Evolutionary conservation across 331 rosid species (phyloP), one percentile per base, ranked within the genome.

Genomic region (Phaseolus coccineus): DNA sequence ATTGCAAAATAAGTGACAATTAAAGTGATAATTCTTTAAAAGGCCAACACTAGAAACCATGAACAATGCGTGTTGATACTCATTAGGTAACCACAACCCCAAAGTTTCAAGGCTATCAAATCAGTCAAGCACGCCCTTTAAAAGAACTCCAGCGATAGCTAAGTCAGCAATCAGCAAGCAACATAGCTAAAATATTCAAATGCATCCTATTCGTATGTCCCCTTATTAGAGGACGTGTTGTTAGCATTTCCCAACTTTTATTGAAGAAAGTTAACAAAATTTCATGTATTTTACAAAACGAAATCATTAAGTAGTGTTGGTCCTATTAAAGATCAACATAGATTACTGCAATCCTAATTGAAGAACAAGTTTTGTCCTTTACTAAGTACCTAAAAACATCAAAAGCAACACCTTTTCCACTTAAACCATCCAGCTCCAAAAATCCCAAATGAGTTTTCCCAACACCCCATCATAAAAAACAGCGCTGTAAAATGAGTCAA

Each of bases 401-500:
- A 47, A 83, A 64, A 47, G 39, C n/a, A 31, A 71, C 48, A 31
- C 27, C 24, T 27, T 63, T 72, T 51, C 39, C 56, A 51, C 15
- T 47, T 0, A 79, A 33, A 71, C 11, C 24, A 25, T n/a, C 16
- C 24, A 51, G 4, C 4, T 53, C 2, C 24, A 11, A 59, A 19
- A 72, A 46, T 19, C 40, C 47, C 13, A 71, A 13, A 31, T 52
- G 30, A 52, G 3, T 2, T 70, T 35, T 61, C 10, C 67, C 62
- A 51, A 63, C 28, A 71, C 63, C 71, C 58, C 76, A 77, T 3
- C 69, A 24, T 25, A 4, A 47, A 77, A 83, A 70, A 56, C 2
- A 27, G 69, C 24, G 42, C 44, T 15, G 46, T 15, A 31, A 25
- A 62, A 31, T 62, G 68, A 62, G 31, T 31, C 67, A 63, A 63